Evolutionary conservation across 805 yeast genomes (phyloP).

Genomic region (Sugiyamaella mastotermitis): DNA sequence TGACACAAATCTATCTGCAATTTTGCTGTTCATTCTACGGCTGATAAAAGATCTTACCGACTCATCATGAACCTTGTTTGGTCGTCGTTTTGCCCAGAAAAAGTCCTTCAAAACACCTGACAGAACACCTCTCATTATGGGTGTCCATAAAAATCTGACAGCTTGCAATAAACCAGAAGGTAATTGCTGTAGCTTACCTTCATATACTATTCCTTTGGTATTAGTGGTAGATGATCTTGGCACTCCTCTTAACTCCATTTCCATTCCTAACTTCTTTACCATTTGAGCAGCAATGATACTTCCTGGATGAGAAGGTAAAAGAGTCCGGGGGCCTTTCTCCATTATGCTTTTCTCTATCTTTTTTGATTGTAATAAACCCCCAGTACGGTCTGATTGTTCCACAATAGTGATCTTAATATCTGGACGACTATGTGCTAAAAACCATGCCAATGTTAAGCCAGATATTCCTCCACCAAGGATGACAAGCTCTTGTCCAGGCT

Average conservation of each 20-base stretch:
- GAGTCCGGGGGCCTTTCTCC: slow-evolving; percentile 89
- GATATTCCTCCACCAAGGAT: slow-evolving; percentile 87
- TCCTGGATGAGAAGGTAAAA: slow-evolving; percentile 79
- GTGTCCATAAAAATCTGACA: slow-evolving; percentile 19
- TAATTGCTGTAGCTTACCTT: slow-evolving; percentile 26
- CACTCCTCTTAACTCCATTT: slow-evolving; percentile 49
- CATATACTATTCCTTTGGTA: slow-evolving; percentile 55
- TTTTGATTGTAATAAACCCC: slow-evolving; percentile 70
- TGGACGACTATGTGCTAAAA: slow-evolving; percentile 62
- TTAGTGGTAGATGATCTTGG: slow-evolving; percentile 57
- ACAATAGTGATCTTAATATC: slow-evolving; percentile 59
- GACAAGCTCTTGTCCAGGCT: slow-evolving; percentile 43
- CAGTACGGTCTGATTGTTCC: slow-evolving; percentile 51
- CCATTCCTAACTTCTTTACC: slow-evolving; percentile 37
- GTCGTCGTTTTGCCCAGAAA: slow-evolving; percentile 24
- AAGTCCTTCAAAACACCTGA: slow-evolving; percentile 41
- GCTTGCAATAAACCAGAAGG: slow-evolving; percentile 22
- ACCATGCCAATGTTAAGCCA: slow-evolving; percentile 51
- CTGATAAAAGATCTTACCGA: slow-evolving; percentile 58
- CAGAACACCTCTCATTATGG: slow-evolving; percentile 44
- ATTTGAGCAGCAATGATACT: slow-evolving; percentile 28
- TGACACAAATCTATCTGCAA: slow-evolving; percentile 57
- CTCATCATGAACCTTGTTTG: slow-evolving; percentile 47
- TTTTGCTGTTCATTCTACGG: slow-evolving; percentile 59
- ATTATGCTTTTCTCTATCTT: slow-evolving; percentile 28